phyloP scores from a whole-genome alignment of 2,329 filamentous ascomycete genomes.

The Juglanconis sp. region DNA sequence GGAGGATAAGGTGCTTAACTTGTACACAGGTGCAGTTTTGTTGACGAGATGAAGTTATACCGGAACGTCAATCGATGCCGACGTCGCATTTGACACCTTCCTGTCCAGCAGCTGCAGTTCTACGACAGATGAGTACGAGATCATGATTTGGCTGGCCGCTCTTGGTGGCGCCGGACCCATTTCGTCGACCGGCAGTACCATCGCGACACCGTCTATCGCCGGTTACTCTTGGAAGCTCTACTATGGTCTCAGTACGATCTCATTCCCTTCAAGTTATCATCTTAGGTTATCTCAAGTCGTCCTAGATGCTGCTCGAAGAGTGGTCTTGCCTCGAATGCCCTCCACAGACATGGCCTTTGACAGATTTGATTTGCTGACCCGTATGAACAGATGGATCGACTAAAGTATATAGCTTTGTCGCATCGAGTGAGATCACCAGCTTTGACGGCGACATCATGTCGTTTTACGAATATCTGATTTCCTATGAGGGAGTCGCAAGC shows the following conservation, averaged over 20 bases:
- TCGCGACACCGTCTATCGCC: slow-evolving; percentile 51
- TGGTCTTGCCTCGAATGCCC: no score
- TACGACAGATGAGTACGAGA: slow-evolving; percentile 49
- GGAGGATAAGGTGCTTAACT: background rate
- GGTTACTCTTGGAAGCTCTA: slow-evolving; percentile 56
- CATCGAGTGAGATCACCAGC: slow-evolving; percentile 38
- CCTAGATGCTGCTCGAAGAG: no score
- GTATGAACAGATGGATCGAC: slow-evolving; percentile 42
- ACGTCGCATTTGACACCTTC: slow-evolving; percentile 62
- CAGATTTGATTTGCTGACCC: background rate
- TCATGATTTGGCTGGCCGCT: slow-evolving; percentile 62
- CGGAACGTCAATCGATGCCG: slow-evolving; percentile 38
- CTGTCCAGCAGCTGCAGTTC: slow-evolving; percentile 43
- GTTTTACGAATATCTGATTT: slow-evolving; percentile 56
- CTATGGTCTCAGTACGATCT: slow-evolving; percentile 42
- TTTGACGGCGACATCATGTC: slow-evolving; percentile 55
- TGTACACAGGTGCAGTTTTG: background rate
- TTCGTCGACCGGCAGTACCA: slow-evolving; percentile 45
- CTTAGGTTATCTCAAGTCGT: background rate
- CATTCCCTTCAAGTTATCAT: background rate
- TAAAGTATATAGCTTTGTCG: slow-evolving; percentile 56
- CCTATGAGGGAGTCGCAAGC: slow-evolving; percentile 43
- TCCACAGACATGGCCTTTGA: background rate
- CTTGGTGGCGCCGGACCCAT: slow-evolving; percentile 59
- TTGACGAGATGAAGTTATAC: slow-evolving; percentile 23